Evolutionary conservation across 2,329 filamentous ascomycete species (phyloP), one percentile per base, ranked within the genome.

Genomic region (Fusarium pseudoanthophilum): DNA sequence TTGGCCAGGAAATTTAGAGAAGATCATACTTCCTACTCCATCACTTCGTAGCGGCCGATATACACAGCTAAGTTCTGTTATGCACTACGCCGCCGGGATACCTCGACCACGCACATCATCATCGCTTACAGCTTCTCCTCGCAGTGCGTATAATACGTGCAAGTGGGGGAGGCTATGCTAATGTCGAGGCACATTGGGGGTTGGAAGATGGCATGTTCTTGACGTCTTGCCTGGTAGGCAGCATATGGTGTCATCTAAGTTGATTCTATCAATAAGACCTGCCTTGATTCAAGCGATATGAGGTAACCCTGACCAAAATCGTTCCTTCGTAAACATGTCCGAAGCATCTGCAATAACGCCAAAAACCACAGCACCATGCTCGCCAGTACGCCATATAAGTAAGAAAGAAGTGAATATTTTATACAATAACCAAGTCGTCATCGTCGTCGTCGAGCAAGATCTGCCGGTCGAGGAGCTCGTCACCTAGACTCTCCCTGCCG

Each of bases 401-500:
- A 65, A 64, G 39, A 59, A 61, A 60, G 42, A 64, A 65, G 45
- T 48, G 46, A 51, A 59, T 66, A 24, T 78, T 77, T 73, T 79
- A 82, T 71, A 87, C 79, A 79, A 88, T 86, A 64, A 87, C 78
- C 73, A 88, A 76, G 72, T 90, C 89, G 63, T 88, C 86, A 57
- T 88, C 86, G 73, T 87, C 85, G 67, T 87, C 84, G 55, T 82
- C 80, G 49, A 85, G 75, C 59, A 75, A 74, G 39, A 83, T 78
- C 77, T 79, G 80, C 60, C 81, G 75, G 55, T 78, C 78, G 42
- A 71, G 60, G 66, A 84, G 80, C 58, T 88, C 87, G n/a, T 81
- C 84, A 15, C 91, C 90, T 5, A 95, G 79, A 78, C 92, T 94
- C 78, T 95, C 93, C 67, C 92, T 86, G 2, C 93, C 93, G 8